Conservation (phyloP, 257 asterid genomes). For the Ophiorrhiza pumila region DNA sequence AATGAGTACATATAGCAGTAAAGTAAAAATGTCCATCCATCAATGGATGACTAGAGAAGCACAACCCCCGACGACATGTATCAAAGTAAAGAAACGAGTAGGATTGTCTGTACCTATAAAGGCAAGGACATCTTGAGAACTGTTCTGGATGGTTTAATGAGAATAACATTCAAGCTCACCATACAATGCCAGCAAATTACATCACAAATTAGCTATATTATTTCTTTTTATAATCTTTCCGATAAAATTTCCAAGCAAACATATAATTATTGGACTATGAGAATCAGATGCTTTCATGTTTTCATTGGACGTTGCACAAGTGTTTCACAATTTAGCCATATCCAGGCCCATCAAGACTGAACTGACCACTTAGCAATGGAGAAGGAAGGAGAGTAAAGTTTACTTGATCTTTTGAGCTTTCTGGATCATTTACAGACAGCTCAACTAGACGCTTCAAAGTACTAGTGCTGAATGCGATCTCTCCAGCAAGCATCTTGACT, state of each 20-base stretch:
- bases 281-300: neutral
- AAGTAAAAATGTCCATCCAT: too few relatives aligned
- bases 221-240: neutral
- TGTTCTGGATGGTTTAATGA: neutral
- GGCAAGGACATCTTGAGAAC: too few relatives aligned
- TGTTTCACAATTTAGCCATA: neutral
- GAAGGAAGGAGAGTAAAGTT: slow-evolving; percentile 17
- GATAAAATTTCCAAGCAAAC: neutral
- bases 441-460: slow-evolving; percentile 85
- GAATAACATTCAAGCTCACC: neutral
- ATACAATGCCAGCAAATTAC: neutral
- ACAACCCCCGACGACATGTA: too few relatives aligned
- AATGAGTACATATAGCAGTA: too few relatives aligned
- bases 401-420: slow-evolving; percentile 73
- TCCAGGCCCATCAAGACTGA: neutral
- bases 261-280: neutral
- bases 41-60: too few relatives aligned
- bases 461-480: slow-evolving; percentile 90
- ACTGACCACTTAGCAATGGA: neutral
- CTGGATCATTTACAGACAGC: slow-evolving; percentile 80
- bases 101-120: too few relatives aligned
- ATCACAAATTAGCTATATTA: neutral
- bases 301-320: neutral
- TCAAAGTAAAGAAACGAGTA: too few relatives aligned
- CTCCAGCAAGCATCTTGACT: slow-evolving; percentile 98